A percentile compares a stretch with the other conserved stretches of the same genome.
Evolutionary conservation across 768 basidiomycete species (phyloP).

Genomic region (Amyloporia xantha): DNA sequence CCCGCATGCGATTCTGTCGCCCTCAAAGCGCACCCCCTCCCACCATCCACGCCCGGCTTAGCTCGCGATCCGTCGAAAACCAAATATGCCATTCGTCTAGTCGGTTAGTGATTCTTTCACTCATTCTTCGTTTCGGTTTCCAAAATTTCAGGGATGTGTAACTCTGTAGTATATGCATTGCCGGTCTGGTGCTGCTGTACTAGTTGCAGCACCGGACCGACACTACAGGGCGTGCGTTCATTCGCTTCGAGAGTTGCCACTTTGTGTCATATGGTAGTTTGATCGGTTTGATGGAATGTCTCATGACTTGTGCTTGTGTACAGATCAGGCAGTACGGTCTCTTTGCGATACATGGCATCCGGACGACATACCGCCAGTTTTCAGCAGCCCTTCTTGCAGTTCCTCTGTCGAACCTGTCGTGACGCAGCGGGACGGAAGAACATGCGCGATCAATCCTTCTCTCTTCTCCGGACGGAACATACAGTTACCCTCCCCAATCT

Average conservation of each 20-base stretch:
- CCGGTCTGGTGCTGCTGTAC: no score
- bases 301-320: neutral
- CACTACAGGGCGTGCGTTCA: no score
- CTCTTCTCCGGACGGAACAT: conserved; percentile 22
- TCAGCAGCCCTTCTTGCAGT: conserved; percentile 19
- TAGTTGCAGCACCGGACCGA: no score
- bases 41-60: conserved; percentile 30
- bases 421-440: neutral
- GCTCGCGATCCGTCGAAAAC: conserved; percentile 46
- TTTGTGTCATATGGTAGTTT: no score
- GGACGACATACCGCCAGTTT: conserved; percentile 62
- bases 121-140: neutral
- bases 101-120: conserved; percentile 46
- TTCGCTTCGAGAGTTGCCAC: no score
- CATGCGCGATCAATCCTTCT: neutral
- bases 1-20: conserved; percentile 30
- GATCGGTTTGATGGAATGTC: neutral
- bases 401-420: neutral
- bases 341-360: conserved; percentile 77
- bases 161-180: no score
- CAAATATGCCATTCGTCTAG: conserved; percentile 60
- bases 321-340: conserved; percentile 77
- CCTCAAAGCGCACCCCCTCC: conserved; percentile 17
- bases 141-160: no score
- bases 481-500: conserved; percentile 48